phyloP scores from a whole-genome alignment of 2,329 filamentous ascomycete genomes.

The Lasiodiplodia sp. region DNA sequence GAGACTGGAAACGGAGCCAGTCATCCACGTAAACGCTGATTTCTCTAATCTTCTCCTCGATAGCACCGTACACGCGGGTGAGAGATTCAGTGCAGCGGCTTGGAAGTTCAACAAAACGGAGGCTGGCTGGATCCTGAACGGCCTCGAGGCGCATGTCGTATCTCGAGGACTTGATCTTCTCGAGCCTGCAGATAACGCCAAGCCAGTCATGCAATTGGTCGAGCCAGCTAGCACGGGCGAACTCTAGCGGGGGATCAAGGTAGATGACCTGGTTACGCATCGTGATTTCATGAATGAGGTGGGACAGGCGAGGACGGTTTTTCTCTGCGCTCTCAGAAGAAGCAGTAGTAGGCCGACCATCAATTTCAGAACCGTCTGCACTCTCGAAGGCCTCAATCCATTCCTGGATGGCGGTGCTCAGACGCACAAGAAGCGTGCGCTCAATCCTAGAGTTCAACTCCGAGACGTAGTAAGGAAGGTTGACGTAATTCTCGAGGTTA shows the following conservation, averaged over 20 bases:
- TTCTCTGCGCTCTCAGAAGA: constrained; percentile 39
- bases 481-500: constrained; percentile 94
- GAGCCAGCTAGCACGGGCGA: constrained; percentile 92
- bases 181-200: constrained; percentile 87
- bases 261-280: constrained; percentile 99
- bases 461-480: constrained; percentile 88
- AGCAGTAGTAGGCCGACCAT: constrained; percentile 58
- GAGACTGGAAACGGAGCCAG: constrained; percentile 97
- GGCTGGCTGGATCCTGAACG: constrained; percentile 62
- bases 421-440: constrained; percentile 76
- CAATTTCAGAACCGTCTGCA: constrained; percentile 52
- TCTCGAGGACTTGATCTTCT: constrained; percentile 91
- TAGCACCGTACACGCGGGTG: constrained; percentile 78
- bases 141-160: constrained; percentile 86
- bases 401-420: constrained; percentile 81
- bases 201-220: constrained; percentile 93
- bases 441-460: constrained; percentile 88
- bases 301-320: constrained; percentile 68
- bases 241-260: constrained; percentile 90
- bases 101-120: constrained; percentile 84
- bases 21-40: constrained; percentile 92
- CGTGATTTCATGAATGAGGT: constrained; percentile 86
- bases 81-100: constrained; percentile 82
- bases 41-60: constrained; percentile 82
- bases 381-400: constrained; percentile 87